A percentile compares a stretch with the other conserved stretches of the same genome.
Evolutionary conservation across 2,329 filamentous ascomycete genomes (phyloP).

Genomic region (Rhynchosporium secalis): DNA sequence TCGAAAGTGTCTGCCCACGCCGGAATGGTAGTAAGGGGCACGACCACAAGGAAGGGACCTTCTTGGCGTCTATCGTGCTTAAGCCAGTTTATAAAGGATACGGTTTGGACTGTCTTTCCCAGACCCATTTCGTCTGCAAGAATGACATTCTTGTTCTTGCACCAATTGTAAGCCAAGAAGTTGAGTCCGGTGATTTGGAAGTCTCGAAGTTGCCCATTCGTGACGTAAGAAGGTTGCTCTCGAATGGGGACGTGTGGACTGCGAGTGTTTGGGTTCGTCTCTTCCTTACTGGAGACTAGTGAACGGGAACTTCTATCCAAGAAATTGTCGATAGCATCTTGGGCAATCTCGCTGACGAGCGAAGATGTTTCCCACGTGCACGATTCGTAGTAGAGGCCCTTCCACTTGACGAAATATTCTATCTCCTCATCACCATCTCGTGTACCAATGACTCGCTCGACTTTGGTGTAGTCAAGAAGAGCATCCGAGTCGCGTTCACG

Average conservation of each 20-base stretch:
- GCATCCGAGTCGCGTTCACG: constrained; percentile 88
- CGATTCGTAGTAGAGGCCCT: constrained; percentile 86
- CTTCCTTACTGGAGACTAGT: constrained; percentile 75
- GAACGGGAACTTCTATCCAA: constrained; percentile 79
- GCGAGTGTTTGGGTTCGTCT: constrained; percentile 74
- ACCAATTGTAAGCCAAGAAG: constrained; percentile 96
- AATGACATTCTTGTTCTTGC: constrained; percentile 90
- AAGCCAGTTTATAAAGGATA: constrained; percentile 96
- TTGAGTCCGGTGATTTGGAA: constrained; percentile 95
- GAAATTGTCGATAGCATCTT: constrained; percentile 89
- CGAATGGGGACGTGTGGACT: constrained; percentile 69
- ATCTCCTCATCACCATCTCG: constrained; percentile 76
- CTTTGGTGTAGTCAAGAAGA: constrained; percentile 84
- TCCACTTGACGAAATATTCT: constrained; percentile 97
- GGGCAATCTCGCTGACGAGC: constrained; percentile 74
- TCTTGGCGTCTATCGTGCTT: constrained; percentile 87
- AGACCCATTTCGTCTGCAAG: constrained; percentile 98
- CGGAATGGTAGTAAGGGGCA: constrained; percentile 93
- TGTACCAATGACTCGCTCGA: constrained; percentile 87
- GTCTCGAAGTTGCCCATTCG: constrained; percentile 79
- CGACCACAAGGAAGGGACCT: constrained; percentile 95
- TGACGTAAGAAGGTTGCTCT: constrained; percentile 83
- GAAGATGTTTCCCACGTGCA: constrained; percentile 89
- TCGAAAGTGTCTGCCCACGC: constrained; percentile 99
- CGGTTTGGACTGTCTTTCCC: constrained; percentile 96